A percentile compares a stretch with the other conserved stretches of the same genome.
Conservation (phyloP, 352 stramenopile genomes). For the Vaucheria bursata region DNA sequence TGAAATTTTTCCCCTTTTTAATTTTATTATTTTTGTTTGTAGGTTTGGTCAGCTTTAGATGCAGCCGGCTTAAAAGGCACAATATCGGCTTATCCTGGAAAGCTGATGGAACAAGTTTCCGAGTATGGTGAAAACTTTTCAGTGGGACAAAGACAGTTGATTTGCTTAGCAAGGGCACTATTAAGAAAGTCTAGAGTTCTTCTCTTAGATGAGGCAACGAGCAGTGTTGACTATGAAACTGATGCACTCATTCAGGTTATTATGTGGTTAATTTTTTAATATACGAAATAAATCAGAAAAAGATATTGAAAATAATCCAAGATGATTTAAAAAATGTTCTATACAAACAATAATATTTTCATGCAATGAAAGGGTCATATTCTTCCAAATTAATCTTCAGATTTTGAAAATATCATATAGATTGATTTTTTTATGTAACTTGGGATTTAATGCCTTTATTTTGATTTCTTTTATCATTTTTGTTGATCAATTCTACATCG, state of each 20-base stretch:
- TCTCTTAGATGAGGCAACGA: conserved; percentile 88
- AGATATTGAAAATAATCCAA: background rate
- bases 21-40: background rate
- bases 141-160: conserved; percentile 82
- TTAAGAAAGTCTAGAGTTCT: conserved; percentile 58
- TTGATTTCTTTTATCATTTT: no score
- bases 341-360: background rate
- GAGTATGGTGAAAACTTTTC: conserved; percentile 69
- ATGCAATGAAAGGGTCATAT: background rate
- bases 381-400: conserved; percentile 17
- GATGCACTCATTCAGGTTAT: conserved; percentile 60
- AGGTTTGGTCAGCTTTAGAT: conserved; percentile 5
- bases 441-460: conserved; percentile 32
- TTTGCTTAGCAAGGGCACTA: conserved; percentile 85
- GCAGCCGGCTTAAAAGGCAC: background rate
- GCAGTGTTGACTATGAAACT: conserved; percentile 61
- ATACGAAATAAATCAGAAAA: background rate
- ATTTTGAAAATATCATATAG: conserved; percentile 65
- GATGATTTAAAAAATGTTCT: background rate
- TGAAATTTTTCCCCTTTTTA: background rate
- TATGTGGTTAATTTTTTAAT: no score
- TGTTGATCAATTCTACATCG: no score
- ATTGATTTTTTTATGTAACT: conserved; percentile 84
- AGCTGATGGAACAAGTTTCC: conserved; percentile 20
- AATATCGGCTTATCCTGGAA: background rate